These are phyloP conservation scores for Candida maesae DNA, from an alignment of 805 yeast genomes.

Conservation along the genomic window DNA sequence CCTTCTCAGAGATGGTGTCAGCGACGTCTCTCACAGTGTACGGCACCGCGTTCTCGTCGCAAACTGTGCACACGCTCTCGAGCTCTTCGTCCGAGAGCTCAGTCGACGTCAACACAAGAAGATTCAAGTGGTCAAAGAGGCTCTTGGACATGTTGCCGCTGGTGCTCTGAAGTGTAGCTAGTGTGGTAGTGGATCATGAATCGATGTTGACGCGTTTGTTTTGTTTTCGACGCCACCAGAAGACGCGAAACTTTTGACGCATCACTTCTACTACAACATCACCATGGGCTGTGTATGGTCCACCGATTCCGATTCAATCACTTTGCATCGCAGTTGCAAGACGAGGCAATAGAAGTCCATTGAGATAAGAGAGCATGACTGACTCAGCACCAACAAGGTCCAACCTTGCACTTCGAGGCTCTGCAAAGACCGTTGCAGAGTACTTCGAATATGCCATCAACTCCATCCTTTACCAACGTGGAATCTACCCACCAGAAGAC, in stretches of 20 bases:
- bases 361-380: constrained; percentile 2
- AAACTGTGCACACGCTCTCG: constrained; percentile 17
- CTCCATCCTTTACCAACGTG: constrained; percentile 81
- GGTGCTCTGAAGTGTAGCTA: neutral
- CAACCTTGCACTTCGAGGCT: constrained; percentile 57
- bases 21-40: constrained; percentile 19
- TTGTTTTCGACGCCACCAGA: constrained; percentile 1
- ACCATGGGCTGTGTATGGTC: no score
- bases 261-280: no score
- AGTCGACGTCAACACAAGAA: constrained; percentile 21
- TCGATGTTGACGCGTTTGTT: constrained; percentile 11
- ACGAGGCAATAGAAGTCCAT: neutral
- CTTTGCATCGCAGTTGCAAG: no score
- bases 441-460: constrained; percentile 80
- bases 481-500: constrained; percentile 85
- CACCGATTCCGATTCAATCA: no score
- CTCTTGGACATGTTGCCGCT: constrained; percentile 16
- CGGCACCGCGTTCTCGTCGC: constrained; percentile 27
- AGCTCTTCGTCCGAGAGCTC: constrained; percentile 14
- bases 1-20: constrained; percentile 21
- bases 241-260: constrained; percentile 1
- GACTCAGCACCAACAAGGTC: constrained; percentile 29
- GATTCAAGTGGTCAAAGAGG: constrained; percentile 21
- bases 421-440: constrained; percentile 75
- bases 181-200: no score